Base-by-base conservation (phyloP, 495 filamentous ascomycete genomes). In the Penicillium bialowiezense region DNA sequence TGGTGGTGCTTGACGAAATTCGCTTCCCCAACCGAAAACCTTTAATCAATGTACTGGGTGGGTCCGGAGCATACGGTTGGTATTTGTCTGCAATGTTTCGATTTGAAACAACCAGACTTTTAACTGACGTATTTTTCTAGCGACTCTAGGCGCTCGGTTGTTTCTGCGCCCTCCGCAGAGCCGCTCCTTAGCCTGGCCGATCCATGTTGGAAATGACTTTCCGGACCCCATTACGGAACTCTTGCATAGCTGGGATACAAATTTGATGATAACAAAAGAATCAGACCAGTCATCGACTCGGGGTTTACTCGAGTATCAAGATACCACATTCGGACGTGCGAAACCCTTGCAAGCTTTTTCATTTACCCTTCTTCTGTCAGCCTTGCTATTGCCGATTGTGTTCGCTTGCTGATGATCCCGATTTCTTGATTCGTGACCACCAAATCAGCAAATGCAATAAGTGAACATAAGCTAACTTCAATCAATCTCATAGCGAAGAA, bases 181-280 rank as follows among this genome's bases (percentile, higher is more conserved):
- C 41, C 34, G 13, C 19, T 77, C 82, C 23, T 70, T 95, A 12
- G 88, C 87, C 41, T 93, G 89, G 88, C 83, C 92, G 46, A 77
- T 96, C 33, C 89, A 95, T 62, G 75, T 77, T 45, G 91, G 91
- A 34, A 76, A 74, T 34, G 91, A 96, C 67, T 95, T 96, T 51
- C 88, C 89, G 0, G 18, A 62, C 1, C 51, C 73, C 3, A 69
- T 89, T 21, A 73, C 75, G 46, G 48, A 73, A 3, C 63, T 68
- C 3, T 75, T 96, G 37, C 52, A 72, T 17, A 69, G 73, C 29
- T 91, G 90, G 85, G 65, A 78, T 7, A 89, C 85, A 2, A 76
- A 76, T 0, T 78, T 79, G 35, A 41, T 81, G n/a, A 69, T 92
- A 72, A 84, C 26, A 83, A 81, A 37, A 88, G 85, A 83, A 90